These are phyloP conservation scores for Kluyveromyces siamensis DNA, from an alignment of 805 yeast genomes.

Conservation along the genomic window DNA sequence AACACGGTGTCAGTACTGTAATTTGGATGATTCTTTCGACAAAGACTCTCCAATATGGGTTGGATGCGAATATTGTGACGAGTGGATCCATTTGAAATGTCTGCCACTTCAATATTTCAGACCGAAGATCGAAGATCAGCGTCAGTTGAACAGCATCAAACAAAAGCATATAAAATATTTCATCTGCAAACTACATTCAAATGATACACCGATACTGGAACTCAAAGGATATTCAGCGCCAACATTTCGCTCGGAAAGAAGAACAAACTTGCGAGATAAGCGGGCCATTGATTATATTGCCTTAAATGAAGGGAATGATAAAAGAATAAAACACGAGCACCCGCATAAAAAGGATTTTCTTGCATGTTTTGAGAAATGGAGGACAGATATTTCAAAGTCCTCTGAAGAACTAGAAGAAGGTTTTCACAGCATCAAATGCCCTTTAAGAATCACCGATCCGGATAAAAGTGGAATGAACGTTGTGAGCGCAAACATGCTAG, in stretches of 20 bases:
- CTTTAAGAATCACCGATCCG: constrained; percentile 16
- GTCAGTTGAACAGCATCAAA: constrained; percentile 2
- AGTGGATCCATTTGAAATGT: constrained; percentile 16
- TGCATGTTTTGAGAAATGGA: constrained; percentile 13
- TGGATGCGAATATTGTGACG: constrained; percentile 15
- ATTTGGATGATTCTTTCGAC: neutral
- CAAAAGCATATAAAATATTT: constrained; percentile 8
- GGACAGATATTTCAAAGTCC: constrained; percentile 8
- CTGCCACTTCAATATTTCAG: constrained; percentile 9
- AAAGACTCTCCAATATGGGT: constrained; percentile 10
- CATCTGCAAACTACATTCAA: constrained; percentile 10
- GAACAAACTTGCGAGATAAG: constrained; percentile 47
- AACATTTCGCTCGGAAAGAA: constrained; percentile 14
- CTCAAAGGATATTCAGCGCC: neutral
- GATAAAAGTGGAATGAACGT: constrained; percentile 15
- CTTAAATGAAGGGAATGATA: constrained; percentile 58
- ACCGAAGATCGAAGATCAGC: constrained; percentile 3
- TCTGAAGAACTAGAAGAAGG: constrained; percentile 9
- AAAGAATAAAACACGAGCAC: constrained; percentile 48
- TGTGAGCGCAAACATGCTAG: constrained; percentile 8
- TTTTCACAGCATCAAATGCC: constrained; percentile 13
- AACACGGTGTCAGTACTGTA: neutral
- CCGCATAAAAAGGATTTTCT: constrained; percentile 37
- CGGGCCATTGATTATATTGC: constrained; percentile 70
- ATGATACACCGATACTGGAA: constrained; percentile 1